These are phyloP conservation scores for Aspergillus novofumigatus DNA, from an alignment of 2,329 filamentous ascomycete genomes.

Conservation along the genomic window DNA sequence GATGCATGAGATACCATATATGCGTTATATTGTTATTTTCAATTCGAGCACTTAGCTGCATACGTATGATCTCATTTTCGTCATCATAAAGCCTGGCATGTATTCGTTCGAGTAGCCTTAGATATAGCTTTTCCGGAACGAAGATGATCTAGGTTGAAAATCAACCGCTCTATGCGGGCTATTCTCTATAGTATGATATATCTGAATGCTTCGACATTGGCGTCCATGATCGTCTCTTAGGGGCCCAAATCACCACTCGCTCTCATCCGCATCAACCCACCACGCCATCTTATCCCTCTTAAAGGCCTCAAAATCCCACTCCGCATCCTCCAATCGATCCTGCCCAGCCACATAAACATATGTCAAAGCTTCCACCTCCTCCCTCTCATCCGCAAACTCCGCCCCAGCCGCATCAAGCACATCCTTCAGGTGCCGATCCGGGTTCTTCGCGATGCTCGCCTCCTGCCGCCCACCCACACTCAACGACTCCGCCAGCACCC, in stretches of 20 bases:
- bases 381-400: slow-evolving; percentile 46
- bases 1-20: slow-evolving; percentile 22
- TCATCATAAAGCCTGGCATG: background rate
- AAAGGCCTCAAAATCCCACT: slow-evolving; percentile 90
- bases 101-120: background rate
- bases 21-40: background rate
- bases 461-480: slow-evolving; percentile 23
- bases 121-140: background rate
- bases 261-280: slow-evolving; percentile 51
- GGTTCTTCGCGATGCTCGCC: slow-evolving; percentile 20
- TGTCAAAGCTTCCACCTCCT: slow-evolving; percentile 51
- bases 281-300: slow-evolving; percentile 65
- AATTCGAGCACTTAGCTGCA: background rate
- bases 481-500: slow-evolving; percentile 31
- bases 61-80: background rate
- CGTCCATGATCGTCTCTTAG: background rate
- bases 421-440: slow-evolving; percentile 33
- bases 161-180: background rate
- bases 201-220: background rate
- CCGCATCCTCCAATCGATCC: slow-evolving; percentile 59
- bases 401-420: slow-evolving; percentile 48
- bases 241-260: slow-evolving; percentile 33
- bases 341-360: slow-evolving; percentile 59
- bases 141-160: background rate
- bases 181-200: background rate